Evolutionary conservation across 1,284 basidiomycete species (phyloP), one percentile per base, ranked within the genome.

Genomic region (Mycena citricolor): DNA sequence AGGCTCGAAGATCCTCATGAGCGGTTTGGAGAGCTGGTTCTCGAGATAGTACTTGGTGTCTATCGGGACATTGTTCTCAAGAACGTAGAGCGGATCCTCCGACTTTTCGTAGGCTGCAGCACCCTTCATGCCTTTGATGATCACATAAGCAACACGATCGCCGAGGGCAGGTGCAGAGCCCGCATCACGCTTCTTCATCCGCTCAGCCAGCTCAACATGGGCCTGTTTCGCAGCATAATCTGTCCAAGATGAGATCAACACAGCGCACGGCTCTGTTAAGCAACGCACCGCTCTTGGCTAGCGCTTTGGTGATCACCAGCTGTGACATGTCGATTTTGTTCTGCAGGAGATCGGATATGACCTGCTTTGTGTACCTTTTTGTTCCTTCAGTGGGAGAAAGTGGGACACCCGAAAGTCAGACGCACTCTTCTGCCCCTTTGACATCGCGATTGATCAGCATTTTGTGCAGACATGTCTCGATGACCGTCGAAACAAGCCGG

Each of bases 91-190:
- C 0, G 94, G 94, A 60, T 97, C 94, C 61, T 98, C 94, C 0
- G 94, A 95, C 64, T 97, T 97, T 62, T 97, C 94, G 55, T 95
- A 98, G 13, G 94, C 94, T n/a, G 93, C 91, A 20, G 94, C 94
- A 87, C 89, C 91, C 73, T 95, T 97, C 50, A 89, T 86, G 8
- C 91, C 91, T 64, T 98, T 97, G 61, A 97, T 80, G 59, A 98
- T 97, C 25, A 97, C 94, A 69, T 97, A 97, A 2, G 94, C 94
- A 1, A 97, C 94, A 64, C 94, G 93, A 63, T 98, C 94, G 51
- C 94, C 94, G 8, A 97, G 69, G 16, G 89, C 84, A 20, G 94
- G 94, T 0, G 94, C 94, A 51, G 94, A 97, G 76, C 89, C 92
- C 35, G 94, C 93, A 64, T 98, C 94, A 40, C 94, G 90, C 59